Evolutionary conservation across 202 grass and related monocot species (phyloP).

Genomic region (Musa balbisiana): DNA sequence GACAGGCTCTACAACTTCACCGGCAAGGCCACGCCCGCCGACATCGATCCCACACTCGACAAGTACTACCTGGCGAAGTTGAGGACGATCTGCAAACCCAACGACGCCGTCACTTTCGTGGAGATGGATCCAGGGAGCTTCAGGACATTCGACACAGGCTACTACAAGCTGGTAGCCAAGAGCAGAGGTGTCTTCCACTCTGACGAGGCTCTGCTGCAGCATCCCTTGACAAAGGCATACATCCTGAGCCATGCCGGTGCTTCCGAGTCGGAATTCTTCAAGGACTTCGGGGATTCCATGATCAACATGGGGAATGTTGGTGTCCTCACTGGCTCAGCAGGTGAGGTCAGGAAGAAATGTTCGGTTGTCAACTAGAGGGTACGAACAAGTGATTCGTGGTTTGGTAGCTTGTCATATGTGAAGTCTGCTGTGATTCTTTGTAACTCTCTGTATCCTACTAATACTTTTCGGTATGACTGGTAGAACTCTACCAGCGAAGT

Average conservation of each 20-base stretch:
- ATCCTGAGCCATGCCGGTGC: conserved; percentile 52
- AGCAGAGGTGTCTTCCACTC: conserved; percentile 75
- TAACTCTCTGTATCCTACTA: no score
- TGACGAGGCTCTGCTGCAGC: conserved; percentile 56
- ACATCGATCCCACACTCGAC: conserved; percentile 57
- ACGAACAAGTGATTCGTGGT: no score
- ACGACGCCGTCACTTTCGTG: conserved; percentile 62
- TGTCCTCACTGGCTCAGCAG: conserved; percentile 60
- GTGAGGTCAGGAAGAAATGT: conserved; percentile 91
- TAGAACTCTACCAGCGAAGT: no score
- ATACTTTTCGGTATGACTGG: no score
- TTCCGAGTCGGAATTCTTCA: conserved; percentile 47
- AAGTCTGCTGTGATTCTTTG: no score
- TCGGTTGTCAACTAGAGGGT: conserved; percentile 36
- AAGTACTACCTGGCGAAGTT: conserved; percentile 42
- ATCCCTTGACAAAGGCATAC: conserved; percentile 48
- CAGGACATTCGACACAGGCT: conserved; percentile 62
- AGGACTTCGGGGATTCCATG: conserved; percentile 76
- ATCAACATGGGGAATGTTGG: conserved; percentile 58
- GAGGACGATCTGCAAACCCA: conserved; percentile 40
- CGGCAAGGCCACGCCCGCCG: conserved; percentile 39
- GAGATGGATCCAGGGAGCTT: conserved; percentile 90
- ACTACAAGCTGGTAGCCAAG: conserved; percentile 50
- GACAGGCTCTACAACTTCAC: conserved; percentile 39
- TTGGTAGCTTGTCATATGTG: no score